A percentile compares a stretch with the other conserved stretches of the same genome.
These are phyloP conservation scores for Phytophthora cactorum DNA, from an alignment of 352 stramenopile genomes.

Conservation along the genomic window DNA sequence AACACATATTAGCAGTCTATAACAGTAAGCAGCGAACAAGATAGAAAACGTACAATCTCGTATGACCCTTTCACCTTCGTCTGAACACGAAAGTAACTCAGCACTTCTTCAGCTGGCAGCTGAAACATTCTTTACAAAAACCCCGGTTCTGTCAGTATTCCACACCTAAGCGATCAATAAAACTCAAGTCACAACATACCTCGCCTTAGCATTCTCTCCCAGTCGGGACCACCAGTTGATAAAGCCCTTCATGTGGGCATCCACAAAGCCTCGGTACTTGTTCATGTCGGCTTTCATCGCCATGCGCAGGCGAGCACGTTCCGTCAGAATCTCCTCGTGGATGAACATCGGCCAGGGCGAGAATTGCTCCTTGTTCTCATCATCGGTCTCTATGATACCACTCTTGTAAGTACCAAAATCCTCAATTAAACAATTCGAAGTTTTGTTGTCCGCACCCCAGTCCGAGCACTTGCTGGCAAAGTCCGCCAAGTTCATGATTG, in stretches of 20 bases:
- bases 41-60: slow-evolving; percentile 67
- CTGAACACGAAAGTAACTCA: slow-evolving; percentile 77
- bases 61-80: slow-evolving; percentile 93
- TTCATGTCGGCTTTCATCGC: slow-evolving; percentile 82
- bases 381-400: slow-evolving; percentile 85
- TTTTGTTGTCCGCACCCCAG: slow-evolving; percentile 47
- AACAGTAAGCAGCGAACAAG: neutral
- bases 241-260: slow-evolving; percentile 74
- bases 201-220: slow-evolving; percentile 46
- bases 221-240: slow-evolving; percentile 64
- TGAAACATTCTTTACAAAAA: slow-evolving; percentile 73
- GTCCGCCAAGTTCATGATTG: slow-evolving; percentile 84
- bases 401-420: neutral
- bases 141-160: no score
- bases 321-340: slow-evolving; percentile 92
- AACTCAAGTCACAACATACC: slow-evolving; percentile 30
- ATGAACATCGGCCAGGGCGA: slow-evolving; percentile 90
- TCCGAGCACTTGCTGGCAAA: slow-evolving; percentile 93
- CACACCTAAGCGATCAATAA: neutral
- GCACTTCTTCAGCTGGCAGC: slow-evolving; percentile 84
- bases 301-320: slow-evolving; percentile 88
- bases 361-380: slow-evolving; percentile 88
- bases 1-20: neutral
- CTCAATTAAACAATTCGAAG: neutral
- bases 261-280: slow-evolving; percentile 64